Percentiles rank a stretch among this genome's conserved stretches.
Evolutionary conservation across 176 grass and related monocot genomes (phyloP).

Genomic region (Calamus simplicifolius): DNA sequence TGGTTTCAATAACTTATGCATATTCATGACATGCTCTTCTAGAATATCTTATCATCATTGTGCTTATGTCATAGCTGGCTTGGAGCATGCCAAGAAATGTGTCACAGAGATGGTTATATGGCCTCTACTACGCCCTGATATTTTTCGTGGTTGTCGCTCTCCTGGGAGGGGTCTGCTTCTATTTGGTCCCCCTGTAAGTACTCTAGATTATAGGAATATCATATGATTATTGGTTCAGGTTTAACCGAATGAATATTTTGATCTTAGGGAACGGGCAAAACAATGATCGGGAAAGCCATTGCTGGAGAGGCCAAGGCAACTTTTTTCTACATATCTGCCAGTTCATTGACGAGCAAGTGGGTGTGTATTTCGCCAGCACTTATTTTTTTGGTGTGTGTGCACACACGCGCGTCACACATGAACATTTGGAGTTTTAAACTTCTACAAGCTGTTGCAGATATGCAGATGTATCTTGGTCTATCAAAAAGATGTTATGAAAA

Average conservation of each 20-base stretch:
- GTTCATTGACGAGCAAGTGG: conserved; percentile 98
- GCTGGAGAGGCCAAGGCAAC: conserved; percentile 98
- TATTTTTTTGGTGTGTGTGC: conserved; percentile 2
- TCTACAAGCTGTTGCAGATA: too few relatives aligned
- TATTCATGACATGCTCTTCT: too few relatives aligned
- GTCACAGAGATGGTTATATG: conserved; percentile 98
- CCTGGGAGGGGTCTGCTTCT: conserved; percentile 89
- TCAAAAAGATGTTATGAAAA: too few relatives aligned
- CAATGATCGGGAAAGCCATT: conserved; percentile 99
- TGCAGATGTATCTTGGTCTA: too few relatives aligned
- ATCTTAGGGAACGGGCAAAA: conserved; percentile 86
- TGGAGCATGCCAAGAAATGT: conserved; percentile 98
- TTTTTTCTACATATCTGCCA: conserved; percentile 99
- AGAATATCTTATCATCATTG: conserved; percentile 5
- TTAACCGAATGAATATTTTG: conserved; percentile 13
- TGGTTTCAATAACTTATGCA: too few relatives aligned
- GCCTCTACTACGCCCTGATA: conserved; percentile 87
- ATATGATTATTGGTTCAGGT: conserved; percentile 2
- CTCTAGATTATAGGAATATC: not conserved
- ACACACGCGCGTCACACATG: too few relatives aligned
- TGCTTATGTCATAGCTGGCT: conserved; percentile 55
- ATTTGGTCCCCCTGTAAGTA: conserved; percentile 94
- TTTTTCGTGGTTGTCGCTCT: conserved; percentile 87
- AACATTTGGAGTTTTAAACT: too few relatives aligned
- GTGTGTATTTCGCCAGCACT: conserved; percentile 34